These are phyloP conservation scores for Collybiopsis confluens DNA, from an alignment of 768 basidiomycete species.

Conservation along the genomic window DNA sequence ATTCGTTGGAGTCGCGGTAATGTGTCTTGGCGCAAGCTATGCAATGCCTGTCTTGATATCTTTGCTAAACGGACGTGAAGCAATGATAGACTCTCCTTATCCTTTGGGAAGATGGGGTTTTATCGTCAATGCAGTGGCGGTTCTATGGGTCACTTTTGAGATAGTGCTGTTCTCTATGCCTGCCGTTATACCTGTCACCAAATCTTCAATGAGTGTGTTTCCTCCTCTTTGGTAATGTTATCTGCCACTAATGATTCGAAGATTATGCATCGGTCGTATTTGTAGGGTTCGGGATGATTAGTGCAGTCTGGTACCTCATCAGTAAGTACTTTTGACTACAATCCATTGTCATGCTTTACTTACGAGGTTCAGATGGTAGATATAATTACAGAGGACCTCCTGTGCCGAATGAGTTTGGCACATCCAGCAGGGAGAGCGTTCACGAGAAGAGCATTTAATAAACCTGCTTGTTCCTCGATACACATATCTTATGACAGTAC, in stretches of 20 bases:
- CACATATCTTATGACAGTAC: too few relatives aligned
- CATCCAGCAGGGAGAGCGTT: background rate
- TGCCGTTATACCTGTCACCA: background rate
- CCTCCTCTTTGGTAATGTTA: background rate
- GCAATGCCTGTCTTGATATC: constrained; percentile 58
- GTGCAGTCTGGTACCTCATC: background rate
- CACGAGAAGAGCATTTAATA: background rate
- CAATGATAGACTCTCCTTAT: constrained; percentile 47
- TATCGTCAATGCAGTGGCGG: constrained; percentile 43
- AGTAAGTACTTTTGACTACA: too few relatives aligned
- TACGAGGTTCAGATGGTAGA: constrained; percentile 21
- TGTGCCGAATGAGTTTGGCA: constrained; percentile 17
- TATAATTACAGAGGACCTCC: constrained; percentile 42
- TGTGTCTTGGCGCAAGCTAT: constrained; percentile 62
- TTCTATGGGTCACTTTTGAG: constrained; percentile 16
- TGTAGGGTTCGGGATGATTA: background rate
- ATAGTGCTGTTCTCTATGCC: background rate
- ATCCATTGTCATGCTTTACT: too few relatives aligned
- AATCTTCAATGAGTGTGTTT: background rate
- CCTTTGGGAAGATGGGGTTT: constrained; percentile 40
- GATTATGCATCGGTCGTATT: background rate
- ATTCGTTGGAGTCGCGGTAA: constrained; percentile 62
- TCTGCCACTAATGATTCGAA: background rate
- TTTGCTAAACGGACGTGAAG: constrained; percentile 37
- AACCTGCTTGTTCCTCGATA: background rate